Conservation (phyloP, 306 rosid species). For the Malus sylvestris region DNA sequence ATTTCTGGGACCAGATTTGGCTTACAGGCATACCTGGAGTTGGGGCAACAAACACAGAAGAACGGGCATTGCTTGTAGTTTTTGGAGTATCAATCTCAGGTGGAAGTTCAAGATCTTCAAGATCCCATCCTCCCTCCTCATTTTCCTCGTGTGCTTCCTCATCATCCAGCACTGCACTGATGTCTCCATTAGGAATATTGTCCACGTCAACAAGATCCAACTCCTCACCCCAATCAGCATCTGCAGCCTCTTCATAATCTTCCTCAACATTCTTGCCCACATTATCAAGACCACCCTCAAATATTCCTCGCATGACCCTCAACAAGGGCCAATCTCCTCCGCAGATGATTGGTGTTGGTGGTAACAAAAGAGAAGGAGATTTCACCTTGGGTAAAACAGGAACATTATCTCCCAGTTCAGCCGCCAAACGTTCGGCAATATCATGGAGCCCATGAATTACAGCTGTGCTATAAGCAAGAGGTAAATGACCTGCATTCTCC, state of each 20-base stretch:
- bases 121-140: constrained; percentile 75
- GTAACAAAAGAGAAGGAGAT: constrained; percentile 55
- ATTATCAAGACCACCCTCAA: constrained; percentile 66
- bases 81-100: constrained; percentile 70
- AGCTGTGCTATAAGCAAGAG: constrained; percentile 72
- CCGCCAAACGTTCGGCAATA: constrained; percentile 59
- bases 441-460: constrained; percentile 65
- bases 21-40: constrained; percentile 76
- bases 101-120: constrained; percentile 76
- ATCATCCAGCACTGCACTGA: constrained; percentile 41
- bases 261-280: constrained; percentile 35
- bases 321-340: constrained; percentile 84
- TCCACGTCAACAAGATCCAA: constrained; percentile 59
- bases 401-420: constrained; percentile 65
- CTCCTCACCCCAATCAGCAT: constrained; percentile 68
- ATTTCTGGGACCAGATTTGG: constrained; percentile 75
- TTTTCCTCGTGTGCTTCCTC: constrained; percentile 52
- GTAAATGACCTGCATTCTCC: constrained; percentile 77
- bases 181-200: constrained; percentile 57
- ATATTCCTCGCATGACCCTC: constrained; percentile 67
- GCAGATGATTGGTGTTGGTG: constrained; percentile 59
- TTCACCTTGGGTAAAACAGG: constrained; percentile 61
- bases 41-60: constrained; percentile 66
- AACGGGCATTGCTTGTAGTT: constrained; percentile 33
- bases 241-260: constrained; percentile 59